A percentile compares a stretch with the other conserved stretches of the same genome.
These are phyloP conservation scores for Striga asiatica DNA, from an alignment of 257 asterid species.

Conservation along the genomic window DNA sequence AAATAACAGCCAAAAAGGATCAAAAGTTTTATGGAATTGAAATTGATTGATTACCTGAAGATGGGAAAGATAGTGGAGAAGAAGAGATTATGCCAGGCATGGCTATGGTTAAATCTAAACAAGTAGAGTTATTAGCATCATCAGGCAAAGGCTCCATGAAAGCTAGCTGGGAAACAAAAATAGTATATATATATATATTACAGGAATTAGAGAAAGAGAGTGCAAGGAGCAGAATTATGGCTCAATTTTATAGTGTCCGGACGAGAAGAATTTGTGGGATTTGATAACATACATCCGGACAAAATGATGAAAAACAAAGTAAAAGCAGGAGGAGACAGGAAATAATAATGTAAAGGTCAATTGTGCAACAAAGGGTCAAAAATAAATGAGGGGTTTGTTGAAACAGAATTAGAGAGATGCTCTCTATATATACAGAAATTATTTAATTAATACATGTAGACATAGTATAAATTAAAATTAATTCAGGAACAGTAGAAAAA, in stretches of 20 bases:
- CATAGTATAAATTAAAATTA: no score
- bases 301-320: conserved; percentile 13
- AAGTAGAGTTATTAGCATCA: conserved; percentile 24
- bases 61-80: conserved; percentile 2
- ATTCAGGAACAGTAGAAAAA: no score
- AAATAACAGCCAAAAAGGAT: neutral
- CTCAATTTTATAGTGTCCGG: neutral
- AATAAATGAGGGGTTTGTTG: conserved; percentile 29
- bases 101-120: conserved; percentile 58
- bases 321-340: conserved; percentile 20
- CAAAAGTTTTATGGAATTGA: neutral
- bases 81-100: conserved; percentile 49
- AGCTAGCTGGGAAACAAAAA: neutral
- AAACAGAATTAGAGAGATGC: neutral
- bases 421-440: no score
- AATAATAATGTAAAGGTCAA: conserved; percentile 20
- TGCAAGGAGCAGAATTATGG: neutral
- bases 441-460: no score
- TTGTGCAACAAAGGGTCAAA: conserved; percentile 33
- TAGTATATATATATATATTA: neutral
- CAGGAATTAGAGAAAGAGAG: neutral
- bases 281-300: conserved; percentile 12
- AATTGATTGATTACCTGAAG: conserved; percentile 29
- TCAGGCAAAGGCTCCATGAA: conserved; percentile 33
- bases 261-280: conserved; percentile 22